Base-by-base conservation (phyloP, 768 basidiomycete species). In the Kwoniella sp. region DNA sequence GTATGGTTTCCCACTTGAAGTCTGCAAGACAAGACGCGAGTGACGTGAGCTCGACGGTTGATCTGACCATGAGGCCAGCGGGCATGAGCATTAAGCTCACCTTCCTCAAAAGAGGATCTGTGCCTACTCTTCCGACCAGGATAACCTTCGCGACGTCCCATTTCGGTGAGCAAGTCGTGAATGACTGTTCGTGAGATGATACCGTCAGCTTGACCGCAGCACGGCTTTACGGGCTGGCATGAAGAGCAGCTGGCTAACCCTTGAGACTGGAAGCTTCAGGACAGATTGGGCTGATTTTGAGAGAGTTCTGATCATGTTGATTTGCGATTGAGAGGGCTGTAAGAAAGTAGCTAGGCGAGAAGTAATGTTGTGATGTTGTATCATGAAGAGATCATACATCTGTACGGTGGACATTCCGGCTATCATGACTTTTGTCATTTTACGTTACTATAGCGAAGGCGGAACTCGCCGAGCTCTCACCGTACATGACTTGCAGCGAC, bases 81-180 rank as follows among this genome's bases (percentile, higher is more conserved):
- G 33, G 33, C 33, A n/a, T n/a, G n/a, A n/a, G n/a, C n/a, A n/a
- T n/a, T n/a, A n/a, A 44, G 48, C 68, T 55, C 47, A 72, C 71
- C 40, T 58, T 58, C 17, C 70, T 56, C 33, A 65, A 29, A 1
- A 68, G 27, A 15, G 73, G 73, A 54, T 74, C 73, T 24, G 67
- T 55, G 33, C 73, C 73, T 17, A 74, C 53, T 25, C 73, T 55
- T 21, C 73, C 73, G 15, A 74, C 56, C 12, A 74, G 55, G 44
- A 58, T 68, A 29, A 74, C 66, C 26, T 70, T 72, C 1, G 73
- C 53, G 1, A 74, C 19, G 49, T 74, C 73, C 27, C 54, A 40
- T 26, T 59, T 56, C 25, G 12, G 46, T 5, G 52, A 48, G 17
- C 67, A 58, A 22, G 68, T 62, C 5, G 65, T 56, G 67, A 74